Evolutionary conservation across 192 early-diverging fungal genomes (phyloP).

Genomic region (Podila horticola): DNA sequence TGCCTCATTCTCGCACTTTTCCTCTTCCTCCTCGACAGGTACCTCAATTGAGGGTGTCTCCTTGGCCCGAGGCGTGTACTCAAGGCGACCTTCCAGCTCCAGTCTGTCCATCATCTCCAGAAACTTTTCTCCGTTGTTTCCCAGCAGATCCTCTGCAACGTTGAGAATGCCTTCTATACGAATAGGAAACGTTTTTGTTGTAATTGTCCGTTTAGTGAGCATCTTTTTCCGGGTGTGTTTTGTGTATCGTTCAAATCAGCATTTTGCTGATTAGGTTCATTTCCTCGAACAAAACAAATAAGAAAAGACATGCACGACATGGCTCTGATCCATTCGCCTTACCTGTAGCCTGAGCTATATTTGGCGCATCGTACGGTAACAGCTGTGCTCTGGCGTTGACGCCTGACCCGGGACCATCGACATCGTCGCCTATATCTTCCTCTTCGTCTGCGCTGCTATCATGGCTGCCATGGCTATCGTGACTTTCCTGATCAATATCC

Average conservation of each 20-base stretch:
- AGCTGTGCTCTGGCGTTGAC: no score
- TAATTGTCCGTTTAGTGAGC: neutral
- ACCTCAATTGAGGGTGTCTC: conserved; percentile 11
- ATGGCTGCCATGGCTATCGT: conserved; percentile 1
- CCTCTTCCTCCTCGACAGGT: conserved; percentile 55
- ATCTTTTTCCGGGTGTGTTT: neutral
- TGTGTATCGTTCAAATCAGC: no score
- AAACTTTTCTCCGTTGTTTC: conserved; percentile 95
- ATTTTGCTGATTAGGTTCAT: no score
- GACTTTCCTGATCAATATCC: neutral
- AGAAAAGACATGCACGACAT: no score
- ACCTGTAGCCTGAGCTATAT: no score
- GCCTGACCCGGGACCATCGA: conserved; percentile 14
- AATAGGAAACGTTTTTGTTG: neutral
- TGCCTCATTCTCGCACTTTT: no score
- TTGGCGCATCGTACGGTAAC: no score
- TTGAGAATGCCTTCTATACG: conserved; percentile 65
- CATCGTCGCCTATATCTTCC: conserved; percentile 60
- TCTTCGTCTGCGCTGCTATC: neutral
- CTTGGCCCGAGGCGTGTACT: no score
- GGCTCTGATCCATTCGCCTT: no score
- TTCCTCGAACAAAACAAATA: no score
- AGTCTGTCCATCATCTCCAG: conserved; percentile 96
- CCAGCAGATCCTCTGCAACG: conserved; percentile 89
- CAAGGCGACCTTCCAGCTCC: no score